phyloP scores from a whole-genome alignment of 768 basidiomycete genomes.

The Lentinula guzmanii region DNA sequence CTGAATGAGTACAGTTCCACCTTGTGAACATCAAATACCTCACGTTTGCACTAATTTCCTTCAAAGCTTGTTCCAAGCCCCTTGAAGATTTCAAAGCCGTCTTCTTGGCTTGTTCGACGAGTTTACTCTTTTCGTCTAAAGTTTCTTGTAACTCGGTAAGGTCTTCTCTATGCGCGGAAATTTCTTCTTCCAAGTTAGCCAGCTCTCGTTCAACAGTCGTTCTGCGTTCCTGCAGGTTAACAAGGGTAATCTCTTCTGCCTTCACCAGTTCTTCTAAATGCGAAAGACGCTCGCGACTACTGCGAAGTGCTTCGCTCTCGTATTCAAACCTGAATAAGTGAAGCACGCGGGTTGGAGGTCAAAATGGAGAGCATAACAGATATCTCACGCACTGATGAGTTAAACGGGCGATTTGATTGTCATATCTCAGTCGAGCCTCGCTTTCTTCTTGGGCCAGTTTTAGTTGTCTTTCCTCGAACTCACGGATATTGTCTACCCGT shows the following conservation, averaged over 20 bases:
- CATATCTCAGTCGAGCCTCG: slow-evolving; percentile 74
- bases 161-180: slow-evolving; percentile 54
- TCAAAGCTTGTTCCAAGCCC: slow-evolving; percentile 78
- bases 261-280: slow-evolving; percentile 45
- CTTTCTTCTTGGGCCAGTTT: slow-evolving; percentile 85
- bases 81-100: slow-evolving; percentile 64
- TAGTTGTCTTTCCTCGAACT: slow-evolving; percentile 90
- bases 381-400: slow-evolving; percentile 65
- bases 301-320: slow-evolving; percentile 68
- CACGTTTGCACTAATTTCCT: slow-evolving; percentile 83
- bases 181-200: slow-evolving; percentile 44
- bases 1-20: slow-evolving; percentile 15
- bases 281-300: slow-evolving; percentile 55
- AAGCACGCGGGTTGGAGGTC: slow-evolving; percentile 1
- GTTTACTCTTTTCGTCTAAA: slow-evolving; percentile 68
- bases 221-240: slow-evolving; percentile 50
- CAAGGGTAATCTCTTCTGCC: slow-evolving; percentile 49
- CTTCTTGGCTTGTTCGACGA: slow-evolving; percentile 72
- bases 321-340: slow-evolving; percentile 61
- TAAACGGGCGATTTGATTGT: slow-evolving; percentile 81
- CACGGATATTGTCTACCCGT: slow-evolving; percentile 74
- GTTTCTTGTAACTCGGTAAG: slow-evolving; percentile 54
- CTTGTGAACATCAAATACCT: slow-evolving; percentile 13
- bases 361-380: background rate
- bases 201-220: slow-evolving; percentile 54